A percentile compares a stretch with the other conserved stretches of the same genome.
Evolutionary conservation across 2,329 filamentous ascomycete species (phyloP).

Genomic region (Parastagonospora avenae): DNA sequence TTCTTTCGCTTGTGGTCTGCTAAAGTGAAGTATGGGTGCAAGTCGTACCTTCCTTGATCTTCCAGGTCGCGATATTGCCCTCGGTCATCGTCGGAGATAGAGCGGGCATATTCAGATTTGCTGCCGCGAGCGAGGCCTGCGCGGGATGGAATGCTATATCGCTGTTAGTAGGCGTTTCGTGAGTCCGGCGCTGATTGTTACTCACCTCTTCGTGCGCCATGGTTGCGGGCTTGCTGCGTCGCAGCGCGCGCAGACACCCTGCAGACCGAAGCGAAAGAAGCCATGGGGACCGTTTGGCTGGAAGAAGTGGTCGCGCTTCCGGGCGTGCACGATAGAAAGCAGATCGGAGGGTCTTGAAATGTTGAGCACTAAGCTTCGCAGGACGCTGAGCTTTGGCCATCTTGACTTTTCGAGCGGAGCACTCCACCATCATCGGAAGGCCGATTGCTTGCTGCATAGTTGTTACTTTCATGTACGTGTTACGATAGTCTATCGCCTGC

Average conservation of each 20-base stretch:
- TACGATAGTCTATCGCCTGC: not conserved
- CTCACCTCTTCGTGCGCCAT: slow-evolving; percentile 65
- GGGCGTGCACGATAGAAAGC: slow-evolving; percentile 14
- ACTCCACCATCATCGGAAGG: not conserved
- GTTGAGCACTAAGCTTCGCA: slow-evolving; percentile 40
- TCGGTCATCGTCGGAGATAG: slow-evolving; percentile 94
- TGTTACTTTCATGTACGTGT: not conserved
- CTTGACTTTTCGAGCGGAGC: slow-evolving; percentile 17
- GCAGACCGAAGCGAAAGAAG: slow-evolving; percentile 68
- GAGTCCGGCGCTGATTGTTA: slow-evolving; percentile 17
- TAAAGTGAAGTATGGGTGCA: not conserved
- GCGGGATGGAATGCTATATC: slow-evolving; percentile 67
- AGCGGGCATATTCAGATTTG: slow-evolving; percentile 90
- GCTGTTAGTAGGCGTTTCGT: slow-evolving; percentile 22
- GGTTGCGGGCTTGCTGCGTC: slow-evolving; percentile 56
- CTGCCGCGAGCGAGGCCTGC: slow-evolving; percentile 69
- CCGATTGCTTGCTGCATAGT: slow-evolving; percentile 1
- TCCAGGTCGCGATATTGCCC: slow-evolving; percentile 85
- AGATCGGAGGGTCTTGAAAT: slow-evolving; percentile 34
- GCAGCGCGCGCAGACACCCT: slow-evolving; percentile 67
- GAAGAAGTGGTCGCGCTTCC: slow-evolving; percentile 16
- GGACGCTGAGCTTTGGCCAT: slow-evolving; percentile 22
- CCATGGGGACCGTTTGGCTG: slow-evolving; percentile 57
- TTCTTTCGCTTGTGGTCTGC: not conserved
- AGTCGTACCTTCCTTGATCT: slow-evolving; percentile 73